A percentile compares a stretch with the other conserved stretches of the same genome.
phyloP scores from a whole-genome alignment of 257 asterid genomes.

The Verbena officinalis region DNA sequence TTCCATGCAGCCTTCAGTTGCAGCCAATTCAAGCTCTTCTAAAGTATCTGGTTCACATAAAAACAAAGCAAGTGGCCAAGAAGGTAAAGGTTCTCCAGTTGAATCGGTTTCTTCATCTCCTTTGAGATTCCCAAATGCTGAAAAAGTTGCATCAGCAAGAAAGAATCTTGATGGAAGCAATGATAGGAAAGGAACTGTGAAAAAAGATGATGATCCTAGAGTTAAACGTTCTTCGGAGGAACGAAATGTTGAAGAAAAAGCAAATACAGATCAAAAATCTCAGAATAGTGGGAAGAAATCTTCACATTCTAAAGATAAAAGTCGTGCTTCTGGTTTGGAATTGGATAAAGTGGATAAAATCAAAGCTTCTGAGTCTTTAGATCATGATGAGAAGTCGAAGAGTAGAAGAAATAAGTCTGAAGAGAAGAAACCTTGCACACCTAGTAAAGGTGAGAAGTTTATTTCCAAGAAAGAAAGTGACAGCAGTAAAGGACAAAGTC shows the following conservation, averaged over 20 bases:
- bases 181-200: conserved; percentile 37
- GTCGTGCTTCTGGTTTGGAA: conserved; percentile 52
- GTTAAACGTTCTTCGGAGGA: conserved; percentile 45
- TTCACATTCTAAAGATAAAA: conserved; percentile 65
- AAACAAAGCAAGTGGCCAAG: conserved; percentile 65
- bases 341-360: conserved; percentile 44
- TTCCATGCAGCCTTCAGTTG: conserved; percentile 59
- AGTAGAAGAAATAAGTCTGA: conserved; percentile 60
- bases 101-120: conserved; percentile 99
- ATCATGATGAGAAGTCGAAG: conserved; percentile 55
- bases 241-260: conserved; percentile 44
- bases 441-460: conserved; percentile 51
- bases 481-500: conserved; percentile 49
- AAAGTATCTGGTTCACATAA: conserved; percentile 88
- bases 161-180: conserved; percentile 45
- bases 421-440: conserved; percentile 54
- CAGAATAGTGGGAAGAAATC: conserved; percentile 66
- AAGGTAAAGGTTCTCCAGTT: conserved; percentile 84
- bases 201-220: conserved; percentile 44
- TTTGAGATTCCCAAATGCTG: conserved; percentile 48
- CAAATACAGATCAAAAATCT: conserved; percentile 39
- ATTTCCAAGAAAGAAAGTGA: conserved; percentile 59
- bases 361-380: conserved; percentile 49
- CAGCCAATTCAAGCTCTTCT: conserved; percentile 97
- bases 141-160: conserved; percentile 46